phyloP scores from a whole-genome alignment of 495 filamentous ascomycete species.

The Annulohypoxylon moriforme region DNA sequence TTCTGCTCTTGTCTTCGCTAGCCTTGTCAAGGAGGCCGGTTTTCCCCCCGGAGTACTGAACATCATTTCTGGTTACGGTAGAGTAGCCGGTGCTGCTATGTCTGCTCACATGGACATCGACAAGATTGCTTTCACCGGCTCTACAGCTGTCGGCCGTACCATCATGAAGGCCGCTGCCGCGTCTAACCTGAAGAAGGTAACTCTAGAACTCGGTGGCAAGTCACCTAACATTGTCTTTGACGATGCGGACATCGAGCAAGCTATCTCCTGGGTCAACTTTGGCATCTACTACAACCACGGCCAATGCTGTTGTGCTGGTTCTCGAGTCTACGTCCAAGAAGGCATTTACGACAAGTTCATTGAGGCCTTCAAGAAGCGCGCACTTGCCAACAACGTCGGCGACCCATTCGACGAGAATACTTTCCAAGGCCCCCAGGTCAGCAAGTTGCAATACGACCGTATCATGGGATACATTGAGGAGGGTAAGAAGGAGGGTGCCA shows the following conservation, averaged over 20 bases:
- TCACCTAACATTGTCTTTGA: constrained; percentile 98
- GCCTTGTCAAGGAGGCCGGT: constrained; percentile 90
- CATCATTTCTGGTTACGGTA: constrained; percentile 93
- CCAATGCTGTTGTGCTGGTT: constrained; percentile 97
- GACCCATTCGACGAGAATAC: constrained; percentile 89
- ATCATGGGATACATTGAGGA: constrained; percentile 98
- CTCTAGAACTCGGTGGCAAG: constrained; percentile 98
- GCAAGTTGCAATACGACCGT: constrained; percentile 92
- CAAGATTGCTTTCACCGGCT: constrained; percentile 99
- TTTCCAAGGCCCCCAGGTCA: constrained; percentile 98
- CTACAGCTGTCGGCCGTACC: constrained; percentile 85
- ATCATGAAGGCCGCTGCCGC: constrained; percentile 97
- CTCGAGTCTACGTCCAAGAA: constrained; percentile 95
- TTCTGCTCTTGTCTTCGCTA: constrained; percentile 81
- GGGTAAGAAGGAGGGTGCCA: constrained; percentile 90
- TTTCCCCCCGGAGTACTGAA: constrained; percentile 98
- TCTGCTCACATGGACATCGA: constrained; percentile 96
- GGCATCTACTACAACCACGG: constrained; percentile 99
- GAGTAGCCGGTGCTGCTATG: constrained; percentile 89
- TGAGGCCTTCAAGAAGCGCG: constrained; percentile 86
- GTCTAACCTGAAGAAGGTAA: constrained; percentile 99
- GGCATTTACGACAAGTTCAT: constrained; percentile 96
- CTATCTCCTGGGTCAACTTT: constrained; percentile 98
- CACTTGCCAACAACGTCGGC: constrained; percentile 83
- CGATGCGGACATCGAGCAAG: constrained; percentile 95